These are phyloP conservation scores for Phialocephala sp. DNA, from an alignment of 2,329 filamentous ascomycete species.

Conservation along the genomic window DNA sequence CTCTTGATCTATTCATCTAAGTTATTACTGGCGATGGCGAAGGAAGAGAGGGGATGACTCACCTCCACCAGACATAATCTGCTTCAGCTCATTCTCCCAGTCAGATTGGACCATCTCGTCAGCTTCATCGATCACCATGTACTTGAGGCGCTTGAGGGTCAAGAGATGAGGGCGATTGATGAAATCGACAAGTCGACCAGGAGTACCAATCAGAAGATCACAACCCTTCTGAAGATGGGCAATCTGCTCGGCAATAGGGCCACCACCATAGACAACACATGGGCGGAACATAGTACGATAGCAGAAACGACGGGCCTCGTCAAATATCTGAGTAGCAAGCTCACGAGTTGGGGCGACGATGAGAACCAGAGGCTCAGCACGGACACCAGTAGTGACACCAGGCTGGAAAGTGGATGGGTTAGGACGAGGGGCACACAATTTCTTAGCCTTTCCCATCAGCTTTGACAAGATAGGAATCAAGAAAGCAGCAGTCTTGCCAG, in stretches of 20 bases:
- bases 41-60: slow-evolving; percentile 46
- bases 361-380: slow-evolving; percentile 86
- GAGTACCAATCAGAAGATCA: slow-evolving; percentile 86
- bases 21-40: slow-evolving; percentile 25
- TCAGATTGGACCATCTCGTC: slow-evolving; percentile 86
- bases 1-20: slow-evolving; percentile 67
- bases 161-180: slow-evolving; percentile 74
- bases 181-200: slow-evolving; percentile 85
- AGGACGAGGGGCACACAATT: slow-evolving; percentile 79
- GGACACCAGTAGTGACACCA: slow-evolving; percentile 54
- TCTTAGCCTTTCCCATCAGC: slow-evolving; percentile 95
- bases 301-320: slow-evolving; percentile 89
- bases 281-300: slow-evolving; percentile 95
- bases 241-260: slow-evolving; percentile 71
- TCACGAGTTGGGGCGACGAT: slow-evolving; percentile 88
- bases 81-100: slow-evolving; percentile 77
- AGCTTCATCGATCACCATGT: slow-evolving; percentile 88
- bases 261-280: slow-evolving; percentile 87
- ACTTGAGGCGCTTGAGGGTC: slow-evolving; percentile 77
- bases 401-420: slow-evolving; percentile 62
- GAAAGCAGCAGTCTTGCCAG: slow-evolving; percentile 94
- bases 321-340: slow-evolving; percentile 92
- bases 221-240: slow-evolving; percentile 81
- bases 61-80: slow-evolving; percentile 83
- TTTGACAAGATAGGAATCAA: slow-evolving; percentile 87